These are phyloP conservation scores for Scheffersomyces amazonensis DNA, from an alignment of 805 yeast genomes.

Conservation along the genomic window DNA sequence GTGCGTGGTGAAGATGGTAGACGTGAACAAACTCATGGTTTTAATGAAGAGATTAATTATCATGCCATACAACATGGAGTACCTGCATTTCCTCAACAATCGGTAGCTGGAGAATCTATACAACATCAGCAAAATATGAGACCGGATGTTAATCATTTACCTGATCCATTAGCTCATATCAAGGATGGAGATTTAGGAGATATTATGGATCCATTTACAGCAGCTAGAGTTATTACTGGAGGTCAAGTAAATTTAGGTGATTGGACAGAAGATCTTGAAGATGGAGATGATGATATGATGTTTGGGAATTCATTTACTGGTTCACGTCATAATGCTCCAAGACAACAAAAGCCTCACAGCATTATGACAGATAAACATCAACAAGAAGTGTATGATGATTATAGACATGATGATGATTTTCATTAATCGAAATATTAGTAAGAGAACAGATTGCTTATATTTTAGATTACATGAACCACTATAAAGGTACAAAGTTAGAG, in stretches of 20 bases:
- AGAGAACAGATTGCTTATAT: not conserved
- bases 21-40: not conserved
- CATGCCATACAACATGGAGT: constrained; percentile 12
- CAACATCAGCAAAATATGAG: not conserved
- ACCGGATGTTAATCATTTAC: constrained; percentile 22
- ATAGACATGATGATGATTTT: constrained; percentile 37
- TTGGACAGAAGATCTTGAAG: constrained; percentile 35
- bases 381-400: constrained; percentile 42
- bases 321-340: not conserved
- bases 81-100: constrained; percentile 1
- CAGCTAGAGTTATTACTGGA: constrained; percentile 40
- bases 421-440: constrained; percentile 5
- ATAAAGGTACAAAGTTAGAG: no score
- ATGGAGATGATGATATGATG: not conserved
- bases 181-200: constrained; percentile 34
- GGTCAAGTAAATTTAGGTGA: constrained; percentile 30
- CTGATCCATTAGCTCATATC: constrained; percentile 44
- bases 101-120: not conserved
- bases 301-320: not conserved
- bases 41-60: constrained; percentile 3
- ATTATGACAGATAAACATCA: constrained; percentile 30
- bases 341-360: constrained; percentile 7
- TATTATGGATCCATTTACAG: constrained; percentile 30
- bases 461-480: not conserved
- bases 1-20: not conserved